phyloP scores from a whole-genome alignment of 1,139 yeast species.

The Diutina ranongensis region DNA sequence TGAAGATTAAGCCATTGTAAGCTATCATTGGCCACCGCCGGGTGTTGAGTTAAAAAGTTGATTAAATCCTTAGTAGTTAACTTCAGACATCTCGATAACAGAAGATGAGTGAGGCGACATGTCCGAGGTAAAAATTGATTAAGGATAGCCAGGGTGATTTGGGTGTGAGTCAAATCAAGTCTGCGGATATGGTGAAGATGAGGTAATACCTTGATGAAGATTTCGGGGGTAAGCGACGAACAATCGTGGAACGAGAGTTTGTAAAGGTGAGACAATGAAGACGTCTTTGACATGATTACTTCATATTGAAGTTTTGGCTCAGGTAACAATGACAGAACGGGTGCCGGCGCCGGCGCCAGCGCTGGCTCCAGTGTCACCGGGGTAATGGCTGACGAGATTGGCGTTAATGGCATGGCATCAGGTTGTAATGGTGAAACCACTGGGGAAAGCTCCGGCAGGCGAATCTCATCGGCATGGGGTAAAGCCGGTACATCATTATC shows the following conservation, averaged over 20 bases:
- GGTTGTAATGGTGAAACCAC: slow-evolving; percentile 6
- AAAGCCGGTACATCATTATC: slow-evolving; percentile 6
- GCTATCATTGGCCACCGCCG: slow-evolving; percentile 45
- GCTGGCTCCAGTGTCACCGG: background rate
- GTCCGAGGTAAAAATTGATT: slow-evolving; percentile 35
- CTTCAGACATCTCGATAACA: slow-evolving; percentile 68
- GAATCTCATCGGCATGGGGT: slow-evolving; percentile 9
- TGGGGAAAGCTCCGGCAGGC: slow-evolving; percentile 7
- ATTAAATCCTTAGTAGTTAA: slow-evolving; percentile 66
- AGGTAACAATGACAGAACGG: background rate
- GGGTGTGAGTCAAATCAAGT: slow-evolving; percentile 75
- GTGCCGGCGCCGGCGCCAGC: background rate
- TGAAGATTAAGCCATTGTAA: slow-evolving; percentile 71
- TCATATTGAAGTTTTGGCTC: background rate
- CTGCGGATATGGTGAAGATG: slow-evolving; percentile 48
- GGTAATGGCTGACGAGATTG: background rate
- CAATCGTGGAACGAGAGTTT: slow-evolving; percentile 83
- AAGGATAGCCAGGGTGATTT: slow-evolving; percentile 48
- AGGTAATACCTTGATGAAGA: slow-evolving; percentile 46
- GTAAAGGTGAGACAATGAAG: slow-evolving; percentile 17
- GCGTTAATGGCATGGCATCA: slow-evolving; percentile 2
- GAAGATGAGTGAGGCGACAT: slow-evolving; percentile 61
- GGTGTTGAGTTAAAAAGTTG: slow-evolving; percentile 62
- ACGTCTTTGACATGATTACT: background rate
- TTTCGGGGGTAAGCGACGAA: slow-evolving; percentile 54